These are phyloP conservation scores for Wickerhamiella azyma DNA, from an alignment of 805 yeast genomes.

Conservation along the genomic window DNA sequence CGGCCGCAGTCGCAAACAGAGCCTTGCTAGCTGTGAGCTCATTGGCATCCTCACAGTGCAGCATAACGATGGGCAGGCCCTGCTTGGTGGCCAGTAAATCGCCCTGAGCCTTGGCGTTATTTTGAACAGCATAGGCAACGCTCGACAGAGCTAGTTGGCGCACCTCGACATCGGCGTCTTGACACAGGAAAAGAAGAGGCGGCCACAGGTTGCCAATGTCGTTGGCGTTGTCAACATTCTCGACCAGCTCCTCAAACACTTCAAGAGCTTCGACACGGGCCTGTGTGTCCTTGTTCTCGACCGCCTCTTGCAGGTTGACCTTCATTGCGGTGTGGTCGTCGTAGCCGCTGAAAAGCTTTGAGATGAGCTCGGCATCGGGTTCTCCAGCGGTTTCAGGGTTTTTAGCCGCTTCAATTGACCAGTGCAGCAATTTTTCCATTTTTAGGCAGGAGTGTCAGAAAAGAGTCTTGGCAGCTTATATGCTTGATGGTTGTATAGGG, in stretches of 20 bases:
- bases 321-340: constrained; percentile 87
- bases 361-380: constrained; percentile 67
- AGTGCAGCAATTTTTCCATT: constrained; percentile 84
- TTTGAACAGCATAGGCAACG: constrained; percentile 86
- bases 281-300: constrained; percentile 43
- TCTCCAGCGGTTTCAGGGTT: constrained; percentile 38
- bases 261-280: constrained; percentile 67
- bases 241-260: constrained; percentile 85
- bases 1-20: constrained; percentile 61
- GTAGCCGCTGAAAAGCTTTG: constrained; percentile 55
- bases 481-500: background rate
- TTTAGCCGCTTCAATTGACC: constrained; percentile 76
- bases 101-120: constrained; percentile 63
- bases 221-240: constrained; percentile 88
- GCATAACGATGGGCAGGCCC: constrained; percentile 23
- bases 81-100: constrained; percentile 32
- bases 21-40: constrained; percentile 44
- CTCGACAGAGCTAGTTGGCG: constrained; percentile 53
- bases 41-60: constrained; percentile 18
- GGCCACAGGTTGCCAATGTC: constrained; percentile 82
- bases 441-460: background rate
- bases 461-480: background rate
- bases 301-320: constrained; percentile 50
- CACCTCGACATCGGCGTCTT: constrained; percentile 32
- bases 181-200: constrained; percentile 43